phyloP scores from a whole-genome alignment of 495 filamentous ascomycete genomes.

The Evernia prunastri region DNA sequence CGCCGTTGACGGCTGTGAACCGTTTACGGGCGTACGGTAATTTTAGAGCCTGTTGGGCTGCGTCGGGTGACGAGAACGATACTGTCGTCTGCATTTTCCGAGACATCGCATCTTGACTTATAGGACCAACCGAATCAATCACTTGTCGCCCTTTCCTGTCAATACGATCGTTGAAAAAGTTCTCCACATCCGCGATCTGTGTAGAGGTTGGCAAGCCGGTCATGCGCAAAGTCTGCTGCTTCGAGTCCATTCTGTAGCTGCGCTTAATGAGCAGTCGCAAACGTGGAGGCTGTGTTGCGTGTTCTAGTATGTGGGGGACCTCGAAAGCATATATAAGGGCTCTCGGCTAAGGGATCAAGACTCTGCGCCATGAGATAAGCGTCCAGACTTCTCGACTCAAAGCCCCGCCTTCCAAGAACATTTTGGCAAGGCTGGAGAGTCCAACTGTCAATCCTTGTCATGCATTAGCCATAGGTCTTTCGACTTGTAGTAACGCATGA shows the following conservation, averaged over 20 bases:
- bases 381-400: not conserved
- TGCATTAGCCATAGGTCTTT: not conserved
- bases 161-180: conserved; percentile 4
- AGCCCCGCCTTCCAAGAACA: not conserved
- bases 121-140: not conserved
- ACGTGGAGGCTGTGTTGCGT: not conserved
- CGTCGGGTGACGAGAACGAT: conserved; percentile 3
- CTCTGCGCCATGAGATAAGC: not conserved
- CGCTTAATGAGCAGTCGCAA: not conserved
- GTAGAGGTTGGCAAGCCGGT: not conserved
- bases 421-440: not conserved
- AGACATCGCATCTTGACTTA: not conserved
- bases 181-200: not conserved
- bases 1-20: not conserved
- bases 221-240: conserved; percentile 5
- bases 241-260: not conserved
- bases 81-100: conserved; percentile 4
- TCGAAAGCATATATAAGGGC: not conserved
- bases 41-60: not conserved
- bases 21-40: not conserved
- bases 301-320: not conserved
- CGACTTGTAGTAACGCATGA: not conserved
- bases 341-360: not conserved
- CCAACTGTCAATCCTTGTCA: not conserved
- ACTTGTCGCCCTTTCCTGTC: not conserved